Conservation (phyloP, 441 rosid genomes). For the Aleurites moluccanus region DNA sequence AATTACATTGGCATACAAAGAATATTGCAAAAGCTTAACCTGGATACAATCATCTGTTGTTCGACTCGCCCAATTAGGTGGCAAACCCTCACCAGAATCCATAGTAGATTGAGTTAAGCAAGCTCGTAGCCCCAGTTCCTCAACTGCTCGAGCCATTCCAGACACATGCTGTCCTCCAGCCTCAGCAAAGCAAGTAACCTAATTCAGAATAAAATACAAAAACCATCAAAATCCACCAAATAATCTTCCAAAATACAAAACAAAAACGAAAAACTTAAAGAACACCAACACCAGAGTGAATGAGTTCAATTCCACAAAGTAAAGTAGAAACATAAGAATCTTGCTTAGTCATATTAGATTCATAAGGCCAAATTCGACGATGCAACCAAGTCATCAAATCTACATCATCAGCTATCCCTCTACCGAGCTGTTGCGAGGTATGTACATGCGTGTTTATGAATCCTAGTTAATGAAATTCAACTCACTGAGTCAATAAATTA, state of each 20-base stretch:
- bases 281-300: slow-evolving; percentile 58
- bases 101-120: slow-evolving; percentile 61
- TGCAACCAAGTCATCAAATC: slow-evolving; percentile 69
- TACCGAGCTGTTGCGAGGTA: slow-evolving; percentile 67
- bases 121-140: slow-evolving; percentile 61
- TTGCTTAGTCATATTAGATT: slow-evolving; percentile 58
- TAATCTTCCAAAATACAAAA: background rate
- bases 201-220: slow-evolving; percentile 13
- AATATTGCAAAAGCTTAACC: slow-evolving; percentile 33
- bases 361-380: slow-evolving; percentile 71
- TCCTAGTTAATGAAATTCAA: slow-evolving; percentile 32
- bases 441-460: slow-evolving; percentile 70
- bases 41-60: slow-evolving; percentile 61
- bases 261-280: background rate
- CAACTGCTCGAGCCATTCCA: slow-evolving; percentile 70
- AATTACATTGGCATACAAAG: background rate
- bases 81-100: slow-evolving; percentile 71
- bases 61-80: slow-evolving; percentile 55
- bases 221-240: background rate
- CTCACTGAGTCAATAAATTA: background rate
- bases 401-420: slow-evolving; percentile 75
- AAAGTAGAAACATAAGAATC: slow-evolving; percentile 68
- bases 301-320: slow-evolving; percentile 69
- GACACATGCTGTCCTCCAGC: slow-evolving; percentile 77
- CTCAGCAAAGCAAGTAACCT: slow-evolving; percentile 81